phyloP scores from a whole-genome alignment of 345 rosid genomes.

The Odontarrhena argentea region DNA sequence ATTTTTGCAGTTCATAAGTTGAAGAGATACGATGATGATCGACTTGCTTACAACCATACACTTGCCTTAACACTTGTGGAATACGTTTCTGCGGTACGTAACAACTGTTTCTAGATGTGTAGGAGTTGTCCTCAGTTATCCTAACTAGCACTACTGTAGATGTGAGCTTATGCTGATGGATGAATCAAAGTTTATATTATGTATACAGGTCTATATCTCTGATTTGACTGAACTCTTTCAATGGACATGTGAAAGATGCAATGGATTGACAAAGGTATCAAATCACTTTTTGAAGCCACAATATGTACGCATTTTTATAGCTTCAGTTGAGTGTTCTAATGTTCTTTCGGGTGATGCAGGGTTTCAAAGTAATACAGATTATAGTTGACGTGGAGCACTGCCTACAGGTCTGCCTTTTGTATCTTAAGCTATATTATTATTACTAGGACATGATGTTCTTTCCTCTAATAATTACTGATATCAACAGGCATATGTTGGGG shows the following conservation, averaged over 20 bases:
- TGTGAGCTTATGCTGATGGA: neutral
- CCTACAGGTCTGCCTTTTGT: constrained; percentile 57
- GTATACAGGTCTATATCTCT: constrained; percentile 75
- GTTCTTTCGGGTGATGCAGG: constrained; percentile 52
- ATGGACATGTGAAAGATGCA: constrained; percentile 88
- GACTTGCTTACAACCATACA: constrained; percentile 71
- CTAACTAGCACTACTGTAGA: neutral
- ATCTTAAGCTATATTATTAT: neutral
- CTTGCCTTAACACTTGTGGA: constrained; percentile 80
- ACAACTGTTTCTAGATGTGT: neutral
- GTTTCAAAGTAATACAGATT: constrained; percentile 78
- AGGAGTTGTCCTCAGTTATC: neutral
- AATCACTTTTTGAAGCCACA: constrained; percentile 14
- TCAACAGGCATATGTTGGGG: constrained; percentile 53
- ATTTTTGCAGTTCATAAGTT: constrained; percentile 52
- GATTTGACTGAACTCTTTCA: constrained; percentile 79
- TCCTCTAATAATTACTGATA: neutral
- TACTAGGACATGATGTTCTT: neutral
- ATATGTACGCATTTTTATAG: neutral
- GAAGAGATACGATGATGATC: constrained; percentile 39
- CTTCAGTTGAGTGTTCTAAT: constrained; percentile 16
- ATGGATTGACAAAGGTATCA: constrained; percentile 69
- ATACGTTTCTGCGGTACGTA: constrained; percentile 92
- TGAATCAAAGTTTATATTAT: constrained; percentile 27
- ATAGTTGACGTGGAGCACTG: constrained; percentile 81